Base-by-base conservation (phyloP, 2,329 filamentous ascomycete genomes). In the Colletotrichum plurivorum region DNA sequence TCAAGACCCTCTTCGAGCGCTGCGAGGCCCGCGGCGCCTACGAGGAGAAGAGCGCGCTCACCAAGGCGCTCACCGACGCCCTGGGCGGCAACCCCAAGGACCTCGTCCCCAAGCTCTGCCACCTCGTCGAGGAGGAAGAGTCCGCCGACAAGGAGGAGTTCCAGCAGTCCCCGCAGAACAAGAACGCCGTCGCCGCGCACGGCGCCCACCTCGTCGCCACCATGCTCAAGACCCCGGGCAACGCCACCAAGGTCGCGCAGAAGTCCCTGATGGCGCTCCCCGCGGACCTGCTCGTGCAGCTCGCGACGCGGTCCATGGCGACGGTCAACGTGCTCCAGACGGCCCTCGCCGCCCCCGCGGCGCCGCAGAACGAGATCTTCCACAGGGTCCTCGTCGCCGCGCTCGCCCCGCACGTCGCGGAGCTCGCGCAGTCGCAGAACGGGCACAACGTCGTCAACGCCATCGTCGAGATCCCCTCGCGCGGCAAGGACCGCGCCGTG, bases 1-100 rank as follows among this genome's bases (percentile, higher is more conserved):
- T 98, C 74, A 93, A 91, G 76, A 90, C 91, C 0, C 83, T 98
- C 4, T 92, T 98, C 70, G 94, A 98, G 78, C 89, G 95, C 71
- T 97, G 94, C 77, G 82, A 89, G 5, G 89, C 91, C 10, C 90
- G 95, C 18, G 86, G 89, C 70, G 83, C 87, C 18, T 86, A 85
- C 39, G 83, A 88, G 27, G 81, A 89, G 75, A 80, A 86, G 68
- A 82, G 83, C 62, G 77, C 78, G 60, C 76, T 89, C 20, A 84
- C 85, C 56, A 84, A 78, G 73, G 84, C 82, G 1, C 78, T 89
- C 4, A 81, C 84, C 20, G 79, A 84, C 12, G 84, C 85, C 15
- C 85, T 86, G 59, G 84, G 84, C 22, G 79, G 78, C 9, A 81
- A 85, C 55, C 82, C 84, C 20, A 84, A 84, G 46, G 80, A 81